These are phyloP conservation scores for Dictyostelium citrinum DNA, from an alignment of 78 protist genomes.

Conservation along the genomic window DNA sequence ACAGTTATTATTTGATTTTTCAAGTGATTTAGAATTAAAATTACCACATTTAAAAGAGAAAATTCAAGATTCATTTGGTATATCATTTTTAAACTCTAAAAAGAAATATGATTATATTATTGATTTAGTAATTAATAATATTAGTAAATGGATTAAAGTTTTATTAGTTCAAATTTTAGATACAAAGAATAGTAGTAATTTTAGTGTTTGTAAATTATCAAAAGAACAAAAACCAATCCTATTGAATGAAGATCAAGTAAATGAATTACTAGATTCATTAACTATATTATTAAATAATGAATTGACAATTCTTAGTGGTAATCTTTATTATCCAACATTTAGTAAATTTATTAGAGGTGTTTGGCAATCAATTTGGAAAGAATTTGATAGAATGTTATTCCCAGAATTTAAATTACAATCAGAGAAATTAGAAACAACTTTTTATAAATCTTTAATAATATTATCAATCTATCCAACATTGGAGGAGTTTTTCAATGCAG, in stretches of 20 bases:
- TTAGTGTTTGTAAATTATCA: not conserved
- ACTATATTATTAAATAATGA: constrained; percentile 6
- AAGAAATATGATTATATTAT: constrained; percentile 14
- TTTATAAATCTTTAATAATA: not conserved
- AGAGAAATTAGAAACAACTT: not conserved
- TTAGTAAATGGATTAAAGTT: constrained; percentile 6
- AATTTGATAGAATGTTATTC: constrained; percentile 13
- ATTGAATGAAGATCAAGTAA: not conserved
- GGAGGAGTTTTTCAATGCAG: constrained; percentile 37
- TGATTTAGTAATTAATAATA: constrained; percentile 33
- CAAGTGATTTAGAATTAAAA: not conserved
- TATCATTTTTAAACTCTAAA: not conserved
- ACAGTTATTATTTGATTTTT: constrained; percentile 30
- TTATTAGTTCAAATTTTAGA: not conserved
- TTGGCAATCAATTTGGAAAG: constrained; percentile 34
- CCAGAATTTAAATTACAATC: not conserved
- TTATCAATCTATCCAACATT: not conserved
- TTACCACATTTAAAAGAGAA: not conserved
- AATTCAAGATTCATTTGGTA: not conserved
- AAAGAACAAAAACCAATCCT: not conserved
- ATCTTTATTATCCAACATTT: constrained; percentile 46
- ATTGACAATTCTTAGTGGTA: constrained; percentile 29
- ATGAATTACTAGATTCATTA: not conserved
- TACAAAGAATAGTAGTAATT: not conserved
- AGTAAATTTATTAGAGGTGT: constrained; percentile 28